Evolutionary conservation across 345 rosid genomes (phyloP), one percentile per base, ranked within the genome.

Genomic region (Heritiera fomes): DNA sequence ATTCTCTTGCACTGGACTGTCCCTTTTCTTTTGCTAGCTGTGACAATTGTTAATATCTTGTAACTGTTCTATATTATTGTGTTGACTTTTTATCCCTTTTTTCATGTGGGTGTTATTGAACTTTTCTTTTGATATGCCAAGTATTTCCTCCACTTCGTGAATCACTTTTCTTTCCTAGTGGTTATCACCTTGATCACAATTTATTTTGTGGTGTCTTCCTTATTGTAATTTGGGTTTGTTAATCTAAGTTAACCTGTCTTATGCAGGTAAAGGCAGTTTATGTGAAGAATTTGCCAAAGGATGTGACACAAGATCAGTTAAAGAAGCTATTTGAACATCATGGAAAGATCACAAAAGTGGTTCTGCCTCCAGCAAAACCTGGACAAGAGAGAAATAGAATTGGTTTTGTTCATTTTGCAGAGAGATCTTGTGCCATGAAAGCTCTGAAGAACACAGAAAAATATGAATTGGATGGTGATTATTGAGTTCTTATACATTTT

Each of bases 351-450:
- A 85, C 83, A 14, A 90, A 89, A 85, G 84, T 90, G 64, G 92
- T 87, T 82, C 75, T 91, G 75, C 96, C 96, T 38, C 90, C 91
- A 11, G 89, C 88, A 56, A 91, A 89, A 78, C 50, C 86, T 80
- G 91, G 93, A 34, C 93, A 87, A 77, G 93, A 88, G 81, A 88
- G 80, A 61, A 87, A 87, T 81, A 86, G 92, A 83, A 85, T 90
- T 79, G 96, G 88, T 69, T 91, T 90, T 79, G 81, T 91, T 30
- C 96, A 91, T 85, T 91, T 86, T 81, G 83, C 89, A 1, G 92
- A 91, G 83, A 88, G 96, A 82, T 87, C 92, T 28, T 84, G 87
- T 83, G 87, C 91, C 41, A 83, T 90, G 91, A 88, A 90, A 77
- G 93, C 91, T 20, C 45, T 90, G 73, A 83, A 90, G 71, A 83